Base-by-base conservation (phyloP, 2,329 filamentous ascomycete genomes). In the Tricladium varicosporioides region DNA sequence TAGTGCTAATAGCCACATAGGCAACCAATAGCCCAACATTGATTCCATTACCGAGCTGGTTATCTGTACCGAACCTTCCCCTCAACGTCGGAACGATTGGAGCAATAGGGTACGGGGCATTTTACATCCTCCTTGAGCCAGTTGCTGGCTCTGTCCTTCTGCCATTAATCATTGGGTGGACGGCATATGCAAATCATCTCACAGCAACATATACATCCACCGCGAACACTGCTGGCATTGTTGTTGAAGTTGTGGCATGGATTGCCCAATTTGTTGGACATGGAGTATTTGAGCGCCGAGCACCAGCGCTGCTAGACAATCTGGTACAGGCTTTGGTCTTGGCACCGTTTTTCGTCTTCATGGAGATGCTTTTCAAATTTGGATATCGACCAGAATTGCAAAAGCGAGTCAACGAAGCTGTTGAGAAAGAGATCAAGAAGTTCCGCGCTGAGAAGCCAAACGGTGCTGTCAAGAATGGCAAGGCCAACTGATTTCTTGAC, bases 261-360 rank as follows among this genome's bases (percentile, higher is more conserved):
- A 77, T 96, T 55, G 79, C 87, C 51, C 94, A 99, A 71, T 97
- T 99, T 70, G 67, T 97, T 51, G 94, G 94, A 27, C 94, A 99
- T 70, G 92, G 92, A 40, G 84, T 82, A 51, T 97, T 91, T 66
- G 94, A 97, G 74, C 85, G 89, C 16, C 85, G 93, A 52, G 91
- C 92, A 2, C 94, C 93, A 7, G 93, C 92, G 4, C 76, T 97
- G 62, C 77, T 97, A 48, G 92, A 97, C 75, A 97, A 97, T 69
- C 75, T 97, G 44, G 80, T 95, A 48, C 94, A 97, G 75, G 92
- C 94, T 27, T 74, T 97, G 62, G 93, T 97, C 69, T 80, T 97
- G 19, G 94, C 94, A 0, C 94, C 94, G 8, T 88, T 99, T 69
- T 99, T 97, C 67, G 93, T 97, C 57, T 99, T 94, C 90, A 88